These are phyloP conservation scores for Herpetomonas tarakana DNA, from an alignment of 208 protist species.

Conservation along the genomic window DNA sequence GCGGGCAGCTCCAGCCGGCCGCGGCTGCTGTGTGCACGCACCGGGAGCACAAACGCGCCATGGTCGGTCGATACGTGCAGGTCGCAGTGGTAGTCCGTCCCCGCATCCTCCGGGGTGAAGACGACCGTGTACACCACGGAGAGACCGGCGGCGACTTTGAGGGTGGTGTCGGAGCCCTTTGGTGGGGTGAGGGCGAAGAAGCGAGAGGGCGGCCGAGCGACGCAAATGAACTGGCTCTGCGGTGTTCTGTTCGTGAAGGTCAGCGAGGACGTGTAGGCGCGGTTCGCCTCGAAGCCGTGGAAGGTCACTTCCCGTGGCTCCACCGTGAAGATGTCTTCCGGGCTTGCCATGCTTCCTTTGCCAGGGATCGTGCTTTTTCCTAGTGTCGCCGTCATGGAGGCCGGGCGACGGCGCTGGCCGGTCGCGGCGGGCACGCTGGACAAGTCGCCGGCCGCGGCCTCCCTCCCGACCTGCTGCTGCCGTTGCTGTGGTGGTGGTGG, in stretches of 20 bases:
- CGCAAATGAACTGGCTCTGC: slow-evolving; percentile 74
- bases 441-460: too few species aligned
- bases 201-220: slow-evolving; percentile 61
- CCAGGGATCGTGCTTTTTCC: too few species aligned
- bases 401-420: too few species aligned
- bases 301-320: slow-evolving; percentile 81
- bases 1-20: slow-evolving; percentile 83
- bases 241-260: slow-evolving; percentile 85
- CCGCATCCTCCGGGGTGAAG: slow-evolving; percentile 74
- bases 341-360: too few species aligned
- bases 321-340: slow-evolving; percentile 75
- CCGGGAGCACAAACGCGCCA: slow-evolving; percentile 86
- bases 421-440: too few species aligned
- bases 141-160: slow-evolving; percentile 89
- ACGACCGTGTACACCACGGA: slow-evolving; percentile 80
- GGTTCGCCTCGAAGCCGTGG: slow-evolving; percentile 37
- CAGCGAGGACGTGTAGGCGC: slow-evolving; percentile 65
- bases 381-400: too few species aligned
- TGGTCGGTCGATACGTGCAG: slow-evolving; percentile 82
- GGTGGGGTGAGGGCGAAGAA: slow-evolving; percentile 74
- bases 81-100: slow-evolving; percentile 78
- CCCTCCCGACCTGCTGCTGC: neutral
- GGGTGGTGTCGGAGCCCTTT: slow-evolving; percentile 39
- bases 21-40: slow-evolving; percentile 81
- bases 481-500: neutral